Conservation (phyloP, 2,329 filamentous ascomycete species). For the Pseudocercospora crystallina region DNA sequence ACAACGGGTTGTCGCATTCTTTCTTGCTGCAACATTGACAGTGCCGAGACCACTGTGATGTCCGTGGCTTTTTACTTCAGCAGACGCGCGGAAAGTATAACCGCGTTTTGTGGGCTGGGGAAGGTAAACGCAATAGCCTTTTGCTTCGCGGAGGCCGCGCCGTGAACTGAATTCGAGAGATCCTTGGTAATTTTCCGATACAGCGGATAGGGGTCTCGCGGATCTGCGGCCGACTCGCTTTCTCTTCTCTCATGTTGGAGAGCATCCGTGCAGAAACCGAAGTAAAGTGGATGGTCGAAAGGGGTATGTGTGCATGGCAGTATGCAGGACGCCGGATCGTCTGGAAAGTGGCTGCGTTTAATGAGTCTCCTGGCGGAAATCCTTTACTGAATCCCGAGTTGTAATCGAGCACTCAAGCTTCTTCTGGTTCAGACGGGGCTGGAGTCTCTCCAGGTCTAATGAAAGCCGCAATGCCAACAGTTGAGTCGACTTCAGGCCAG, state of each 20-base stretch:
- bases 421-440: constrained; percentile 5
- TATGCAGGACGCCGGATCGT: too few relatives aligned
- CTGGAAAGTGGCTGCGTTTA: too few relatives aligned
- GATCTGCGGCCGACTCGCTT: too few relatives aligned
- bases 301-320: too few relatives aligned
- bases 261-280: too few relatives aligned
- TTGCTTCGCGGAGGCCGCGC: constrained; percentile 6
- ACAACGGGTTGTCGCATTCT: neutral
- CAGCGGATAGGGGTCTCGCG: too few relatives aligned
- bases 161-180: neutral
- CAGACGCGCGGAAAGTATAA: constrained; percentile 3
- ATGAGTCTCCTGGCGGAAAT: too few relatives aligned
- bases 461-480: constrained; percentile 19
- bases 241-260: too few relatives aligned
- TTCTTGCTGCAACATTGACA: neutral
- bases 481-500: constrained; percentile 56
- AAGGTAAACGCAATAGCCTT: neutral
- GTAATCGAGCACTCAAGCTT: neutral
- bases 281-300: too few relatives aligned
- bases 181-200: too few relatives aligned
- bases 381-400: too few relatives aligned
- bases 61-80: neutral
- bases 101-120: neutral
- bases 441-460: constrained; percentile 9
- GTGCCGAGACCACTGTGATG: neutral